Base-by-base conservation (phyloP, 2,329 filamentous ascomycete species). In the Diaporthe capsici region DNA sequence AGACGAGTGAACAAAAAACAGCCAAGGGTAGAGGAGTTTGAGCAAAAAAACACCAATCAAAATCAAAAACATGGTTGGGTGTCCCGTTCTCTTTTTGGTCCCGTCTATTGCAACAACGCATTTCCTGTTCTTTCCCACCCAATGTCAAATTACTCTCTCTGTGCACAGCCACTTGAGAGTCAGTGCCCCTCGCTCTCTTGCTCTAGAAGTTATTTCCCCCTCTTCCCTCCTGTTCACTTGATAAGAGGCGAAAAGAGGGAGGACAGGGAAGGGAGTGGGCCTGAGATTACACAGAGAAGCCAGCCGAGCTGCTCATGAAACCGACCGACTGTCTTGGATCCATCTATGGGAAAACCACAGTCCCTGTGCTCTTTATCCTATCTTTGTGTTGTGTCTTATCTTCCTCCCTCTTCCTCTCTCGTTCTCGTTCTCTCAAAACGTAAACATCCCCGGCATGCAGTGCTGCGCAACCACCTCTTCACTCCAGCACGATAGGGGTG, bases 61-160 rank as follows among this genome's bases (percentile, higher is more conserved):
- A 53, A 47, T 65, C 25, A 44, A 44, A 51, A 39, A 72, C 42
- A 44, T 49, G 22, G 20, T 68, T 68, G 65, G 58, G 47, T 63
- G 71, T 73, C 71, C 58, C 47, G 57, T 67, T 60, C 68, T 67
- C 49, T 72, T 61, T 57, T 60, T 42, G 17, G 28, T 57, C 68
- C 60, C 49, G 22, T 67, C 71, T 63, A 73, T 65, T 67, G 68
- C 44, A 47, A 22, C 17, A 67, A 22, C 10, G 22, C 25, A 58
- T 28, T 28, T 37, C 53, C 61, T 68, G 44, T 67, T 67, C 74
- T 73, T 60, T 60, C 63, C 49, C 70, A 37, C 67, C 68, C n/a
- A 51, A 57, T 42, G 13, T 68, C 25, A 12, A 42, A 68, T 58
- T 67, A 73, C 20, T 58, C 49, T 58, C 49, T 39, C 15, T 55